phyloP scores from a whole-genome alignment of 805 yeast genomes.

The Myxozyma monticola region DNA sequence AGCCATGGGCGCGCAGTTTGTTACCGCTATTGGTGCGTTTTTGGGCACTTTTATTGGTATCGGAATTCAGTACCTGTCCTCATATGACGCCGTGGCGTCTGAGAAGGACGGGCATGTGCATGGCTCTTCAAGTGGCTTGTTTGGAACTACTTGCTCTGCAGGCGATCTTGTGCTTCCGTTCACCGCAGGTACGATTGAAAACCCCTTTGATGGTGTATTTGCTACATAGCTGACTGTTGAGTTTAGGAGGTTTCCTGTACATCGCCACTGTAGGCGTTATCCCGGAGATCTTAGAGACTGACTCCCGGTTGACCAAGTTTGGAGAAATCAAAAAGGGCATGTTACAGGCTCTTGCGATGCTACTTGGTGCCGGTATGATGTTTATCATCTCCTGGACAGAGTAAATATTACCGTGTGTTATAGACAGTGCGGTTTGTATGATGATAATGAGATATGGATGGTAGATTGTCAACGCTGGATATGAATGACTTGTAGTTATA shows the following conservation, averaged over 20 bases:
- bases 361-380: slow-evolving; percentile 61
- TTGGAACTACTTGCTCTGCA: slow-evolving; percentile 53
- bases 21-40: slow-evolving; percentile 65
- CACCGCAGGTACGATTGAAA: slow-evolving; percentile 58
- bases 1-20: slow-evolving; percentile 65
- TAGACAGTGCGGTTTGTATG: too few species aligned
- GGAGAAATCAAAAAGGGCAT: slow-evolving; percentile 46
- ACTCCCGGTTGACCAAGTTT: slow-evolving; percentile 38
- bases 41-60: slow-evolving; percentile 68
- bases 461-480: neutral
- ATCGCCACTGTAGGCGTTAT: slow-evolving; percentile 74
- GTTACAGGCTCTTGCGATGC: slow-evolving; percentile 51
- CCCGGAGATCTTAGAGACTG: slow-evolving; percentile 62
- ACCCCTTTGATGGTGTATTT: neutral
- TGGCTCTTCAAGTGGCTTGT: slow-evolving; percentile 40
- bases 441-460: too few species aligned
- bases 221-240: neutral
- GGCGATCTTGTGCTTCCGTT: slow-evolving; percentile 63
- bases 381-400: slow-evolving; percentile 52
- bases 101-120: slow-evolving; percentile 15
- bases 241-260: slow-evolving; percentile 55
- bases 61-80: slow-evolving; percentile 40
- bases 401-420: too few species aligned
- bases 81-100: slow-evolving; percentile 20
- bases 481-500: neutral